Conservation (phyloP, 768 basidiomycete genomes). For the Lactarius hatsudake region DNA sequence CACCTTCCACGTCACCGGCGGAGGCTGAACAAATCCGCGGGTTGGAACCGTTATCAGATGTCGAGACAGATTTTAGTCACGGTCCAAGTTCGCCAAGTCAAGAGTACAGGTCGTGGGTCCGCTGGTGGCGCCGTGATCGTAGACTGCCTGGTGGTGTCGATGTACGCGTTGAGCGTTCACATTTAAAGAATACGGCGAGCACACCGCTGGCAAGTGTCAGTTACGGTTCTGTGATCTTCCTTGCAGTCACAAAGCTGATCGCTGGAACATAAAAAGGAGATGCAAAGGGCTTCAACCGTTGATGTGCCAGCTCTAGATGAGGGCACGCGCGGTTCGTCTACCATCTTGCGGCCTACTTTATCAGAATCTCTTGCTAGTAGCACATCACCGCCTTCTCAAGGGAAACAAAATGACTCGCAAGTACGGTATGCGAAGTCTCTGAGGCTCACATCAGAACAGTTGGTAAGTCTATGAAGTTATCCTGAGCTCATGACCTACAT, state of each 20-base stretch:
- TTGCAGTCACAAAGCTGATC: neutral
- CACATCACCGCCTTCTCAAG: conserved; percentile 8
- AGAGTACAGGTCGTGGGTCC: conserved; percentile 62
- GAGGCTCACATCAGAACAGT: conserved; percentile 89
- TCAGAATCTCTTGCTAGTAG: neutral
- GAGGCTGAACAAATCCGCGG: neutral
- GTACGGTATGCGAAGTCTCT: conserved; percentile 88
- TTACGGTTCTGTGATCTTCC: neutral
- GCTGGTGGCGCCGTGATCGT: conserved; percentile 75
- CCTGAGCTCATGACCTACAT: neutral
- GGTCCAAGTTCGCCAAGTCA: conserved; percentile 5
- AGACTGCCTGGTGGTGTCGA: conserved; percentile 22
- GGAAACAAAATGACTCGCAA: conserved; percentile 13
- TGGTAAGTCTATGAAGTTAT: conserved; percentile 50
- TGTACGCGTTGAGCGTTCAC: neutral
- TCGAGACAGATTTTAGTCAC: conserved; percentile 11
- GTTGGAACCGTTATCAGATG: conserved; percentile 18
- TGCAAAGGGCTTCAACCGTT: neutral
- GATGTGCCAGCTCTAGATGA: conserved; percentile 5
- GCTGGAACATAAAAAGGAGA: neutral
- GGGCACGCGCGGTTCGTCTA: neutral
- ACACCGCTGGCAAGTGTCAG: conserved; percentile 10
- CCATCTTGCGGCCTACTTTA: conserved; percentile 1
- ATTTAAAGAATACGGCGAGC: conserved; percentile 6
- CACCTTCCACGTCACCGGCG: neutral